A percentile compares a stretch with the other conserved stretches of the same genome.
phyloP scores from a whole-genome alignment of 805 yeast genomes.

The Isabelozyma heimii region DNA sequence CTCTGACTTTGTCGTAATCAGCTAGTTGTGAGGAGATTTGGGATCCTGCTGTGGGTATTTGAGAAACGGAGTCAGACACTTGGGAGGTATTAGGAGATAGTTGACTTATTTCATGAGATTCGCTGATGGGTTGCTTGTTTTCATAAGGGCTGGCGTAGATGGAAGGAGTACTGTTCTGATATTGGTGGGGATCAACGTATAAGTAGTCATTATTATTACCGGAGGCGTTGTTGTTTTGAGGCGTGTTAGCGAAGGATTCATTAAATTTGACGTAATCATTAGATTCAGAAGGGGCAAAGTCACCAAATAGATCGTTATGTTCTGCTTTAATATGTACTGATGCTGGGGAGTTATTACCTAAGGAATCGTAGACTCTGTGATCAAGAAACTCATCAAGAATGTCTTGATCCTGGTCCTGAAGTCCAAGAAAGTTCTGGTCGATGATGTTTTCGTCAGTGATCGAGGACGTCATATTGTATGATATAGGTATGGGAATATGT shows the following conservation, averaged over 20 bases:
- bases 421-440: constrained; percentile 19
- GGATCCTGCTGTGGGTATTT: background rate
- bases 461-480: constrained; percentile 11
- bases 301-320: background rate
- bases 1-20: constrained; percentile 41
- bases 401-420: constrained; percentile 38
- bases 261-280: constrained; percentile 13
- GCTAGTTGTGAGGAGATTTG: constrained; percentile 2
- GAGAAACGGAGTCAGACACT: background rate
- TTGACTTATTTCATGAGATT: background rate
- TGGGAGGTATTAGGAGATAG: constrained; percentile 7
- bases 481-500: no score
- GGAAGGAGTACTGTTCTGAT: constrained; percentile 4
- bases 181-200: constrained; percentile 15
- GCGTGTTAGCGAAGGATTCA: constrained; percentile 2
- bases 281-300: background rate
- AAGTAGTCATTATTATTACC: constrained; percentile 13
- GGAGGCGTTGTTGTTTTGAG: background rate
- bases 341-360: constrained; percentile 11
- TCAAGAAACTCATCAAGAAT: constrained; percentile 57
- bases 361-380: constrained; percentile 45
- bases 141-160: constrained; percentile 18
- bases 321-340: background rate
- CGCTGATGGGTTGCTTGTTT: background rate
- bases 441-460: constrained; percentile 20